phyloP scores from a whole-genome alignment of 495 filamentous ascomycete genomes.

The Penicillium lagena region DNA sequence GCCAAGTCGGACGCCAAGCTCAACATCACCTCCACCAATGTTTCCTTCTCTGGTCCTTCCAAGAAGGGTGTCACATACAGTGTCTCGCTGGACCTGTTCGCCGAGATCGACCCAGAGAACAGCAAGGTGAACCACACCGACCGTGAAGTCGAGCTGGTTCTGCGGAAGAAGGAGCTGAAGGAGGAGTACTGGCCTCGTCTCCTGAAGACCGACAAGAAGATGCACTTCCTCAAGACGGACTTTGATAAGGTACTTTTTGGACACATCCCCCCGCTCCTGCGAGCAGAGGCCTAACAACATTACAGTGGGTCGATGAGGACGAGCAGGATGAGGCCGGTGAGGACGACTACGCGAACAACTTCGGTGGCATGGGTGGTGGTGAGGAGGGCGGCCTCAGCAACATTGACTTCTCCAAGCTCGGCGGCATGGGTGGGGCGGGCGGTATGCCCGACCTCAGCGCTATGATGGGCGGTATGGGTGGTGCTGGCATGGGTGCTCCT shows the following conservation, averaged over 20 bases:
- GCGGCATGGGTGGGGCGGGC: slow-evolving; percentile 41
- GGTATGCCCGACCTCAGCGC: slow-evolving; percentile 41
- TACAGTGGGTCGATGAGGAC: slow-evolving; percentile 96
- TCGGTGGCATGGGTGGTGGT: slow-evolving; percentile 60
- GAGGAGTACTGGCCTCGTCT: slow-evolving; percentile 91
- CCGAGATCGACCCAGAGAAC: slow-evolving; percentile 77
- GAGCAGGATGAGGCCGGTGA: slow-evolving; percentile 87
- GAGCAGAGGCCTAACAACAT: slow-evolving; percentile 11
- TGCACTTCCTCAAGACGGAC: slow-evolving; percentile 97
- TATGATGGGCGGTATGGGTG: slow-evolving; percentile 36
- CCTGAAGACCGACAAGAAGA: slow-evolving; percentile 79
- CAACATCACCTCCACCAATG: slow-evolving; percentile 67
- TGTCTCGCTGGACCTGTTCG: slow-evolving; percentile 83
- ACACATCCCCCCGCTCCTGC: not conserved
- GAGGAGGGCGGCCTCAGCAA: slow-evolving; percentile 59
- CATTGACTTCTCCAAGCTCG: slow-evolving; percentile 89
- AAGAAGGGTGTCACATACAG: slow-evolving; percentile 78
- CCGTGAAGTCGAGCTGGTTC: slow-evolving; percentile 79
- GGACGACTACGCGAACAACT: slow-evolving; percentile 66
- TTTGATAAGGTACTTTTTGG: slow-evolving; percentile 75
- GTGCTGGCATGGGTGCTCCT: slow-evolving; percentile 30
- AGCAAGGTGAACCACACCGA: slow-evolving; percentile 78
- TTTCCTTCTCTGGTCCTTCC: slow-evolving; percentile 76
- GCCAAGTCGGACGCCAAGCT: slow-evolving; percentile 61
- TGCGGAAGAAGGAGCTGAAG: slow-evolving; percentile 93